phyloP scores from a whole-genome alignment of 768 basidiomycete species.

The Russula dissimulans region DNA sequence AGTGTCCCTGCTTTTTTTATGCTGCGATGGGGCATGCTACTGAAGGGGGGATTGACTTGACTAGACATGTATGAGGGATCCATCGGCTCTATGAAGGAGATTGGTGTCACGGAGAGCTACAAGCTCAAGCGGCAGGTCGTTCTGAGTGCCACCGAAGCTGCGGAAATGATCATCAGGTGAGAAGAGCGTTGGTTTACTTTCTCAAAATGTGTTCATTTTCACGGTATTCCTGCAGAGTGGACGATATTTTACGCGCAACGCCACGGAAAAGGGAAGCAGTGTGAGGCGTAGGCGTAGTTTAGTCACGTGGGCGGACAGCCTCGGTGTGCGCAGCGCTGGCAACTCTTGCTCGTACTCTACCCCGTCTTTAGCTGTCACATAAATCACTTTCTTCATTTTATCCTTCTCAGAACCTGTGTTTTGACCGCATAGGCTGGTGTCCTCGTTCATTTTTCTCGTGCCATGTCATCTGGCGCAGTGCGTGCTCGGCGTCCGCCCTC shows the following conservation, averaged over 20 bases:
- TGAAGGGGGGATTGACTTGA: not conserved
- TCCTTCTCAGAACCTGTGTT: not conserved
- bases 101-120: conserved; percentile 94
- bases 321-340: not conserved
- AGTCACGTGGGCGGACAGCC: no score
- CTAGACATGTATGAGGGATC: conserved; percentile 82
- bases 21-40: not conserved
- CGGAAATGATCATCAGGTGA: conserved; percentile 96
- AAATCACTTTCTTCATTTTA: conserved; percentile 9
- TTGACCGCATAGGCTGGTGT: not conserved
- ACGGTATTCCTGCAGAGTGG: conserved; percentile 46
- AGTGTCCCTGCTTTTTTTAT: conserved; percentile 23
- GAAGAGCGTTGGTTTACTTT: conserved; percentile 20
- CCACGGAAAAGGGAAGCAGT: conserved; percentile 81
- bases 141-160: conserved; percentile 87
- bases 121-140: conserved; percentile 96
- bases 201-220: not conserved
- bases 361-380: not conserved
- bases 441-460: conserved; percentile 4
- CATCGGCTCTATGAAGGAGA: conserved; percentile 78
- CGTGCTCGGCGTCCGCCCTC: conserved; percentile 19
- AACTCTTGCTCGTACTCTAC: conserved; percentile 4
- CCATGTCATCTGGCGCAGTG: conserved; percentile 23
- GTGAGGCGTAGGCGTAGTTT: conserved; percentile 24
- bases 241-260: conserved; percentile 81